Conservation (phyloP, 2,329 filamentous ascomycete genomes). For the Metarhizium anisopliae region DNA sequence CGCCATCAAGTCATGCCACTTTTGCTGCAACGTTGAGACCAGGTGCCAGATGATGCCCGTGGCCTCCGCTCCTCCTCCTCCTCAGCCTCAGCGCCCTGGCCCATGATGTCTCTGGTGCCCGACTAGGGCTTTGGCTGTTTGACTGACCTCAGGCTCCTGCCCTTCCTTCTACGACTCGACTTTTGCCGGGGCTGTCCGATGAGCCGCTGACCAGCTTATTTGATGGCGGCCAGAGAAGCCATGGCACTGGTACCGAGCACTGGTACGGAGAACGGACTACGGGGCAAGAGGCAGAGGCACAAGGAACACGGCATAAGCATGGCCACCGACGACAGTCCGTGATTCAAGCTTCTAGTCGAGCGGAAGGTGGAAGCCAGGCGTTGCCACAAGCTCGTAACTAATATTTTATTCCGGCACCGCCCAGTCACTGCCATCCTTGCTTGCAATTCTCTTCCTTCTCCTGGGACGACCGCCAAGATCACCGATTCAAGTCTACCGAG, state of each 20-base stretch:
- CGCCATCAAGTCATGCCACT: constrained; percentile 27
- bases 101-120: background rate
- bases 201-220: background rate
- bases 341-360: background rate
- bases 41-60: constrained; percentile 2
- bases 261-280: too few species aligned
- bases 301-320: background rate
- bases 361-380: background rate
- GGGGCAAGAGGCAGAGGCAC: too few species aligned
- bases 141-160: background rate
- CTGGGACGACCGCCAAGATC: background rate
- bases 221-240: background rate
- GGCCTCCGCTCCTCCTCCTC: constrained; percentile 2
- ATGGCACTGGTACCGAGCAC: too few species aligned
- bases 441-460: background rate
- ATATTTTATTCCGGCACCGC: background rate
- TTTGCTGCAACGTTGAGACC: constrained; percentile 9
- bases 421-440: background rate
- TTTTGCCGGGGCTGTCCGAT: background rate
- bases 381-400: background rate
- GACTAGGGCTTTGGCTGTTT: background rate
- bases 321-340: background rate
- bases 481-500: background rate
- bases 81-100: background rate
- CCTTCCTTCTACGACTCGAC: background rate